Conservation (phyloP, 2,329 filamentous ascomycete species). For the Shiraia bambusicola region DNA sequence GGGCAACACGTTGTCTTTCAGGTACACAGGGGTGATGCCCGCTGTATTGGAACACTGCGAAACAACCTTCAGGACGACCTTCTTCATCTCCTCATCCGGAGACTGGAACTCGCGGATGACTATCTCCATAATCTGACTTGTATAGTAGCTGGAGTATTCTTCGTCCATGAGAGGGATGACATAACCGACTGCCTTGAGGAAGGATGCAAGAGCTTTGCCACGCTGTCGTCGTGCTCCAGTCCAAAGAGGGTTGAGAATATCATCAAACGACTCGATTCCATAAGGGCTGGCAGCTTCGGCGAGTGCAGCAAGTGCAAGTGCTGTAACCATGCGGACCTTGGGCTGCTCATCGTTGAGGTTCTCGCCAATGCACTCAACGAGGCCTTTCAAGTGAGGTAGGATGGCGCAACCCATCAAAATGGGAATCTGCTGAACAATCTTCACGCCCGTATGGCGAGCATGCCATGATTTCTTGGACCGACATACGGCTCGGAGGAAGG, state of each 20-base stretch:
- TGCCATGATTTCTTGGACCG: slow-evolving; percentile 99
- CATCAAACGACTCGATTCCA: slow-evolving; percentile 98
- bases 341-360: slow-evolving; percentile 97
- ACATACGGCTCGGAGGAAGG: slow-evolving; percentile 93
- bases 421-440: slow-evolving; percentile 98
- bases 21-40: slow-evolving; percentile 89
- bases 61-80: slow-evolving; percentile 95
- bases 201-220: slow-evolving; percentile 92
- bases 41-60: slow-evolving; percentile 94
- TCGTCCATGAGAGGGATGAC: slow-evolving; percentile 99
- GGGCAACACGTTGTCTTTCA: slow-evolving; percentile 91
- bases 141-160: slow-evolving; percentile 99
- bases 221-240: slow-evolving; percentile 94
- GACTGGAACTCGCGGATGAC: slow-evolving; percentile 93
- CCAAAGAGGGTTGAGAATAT: slow-evolving; percentile 96
- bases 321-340: slow-evolving; percentile 95
- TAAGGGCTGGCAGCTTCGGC: slow-evolving; percentile 97
- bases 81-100: slow-evolving; percentile 99
- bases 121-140: slow-evolving; percentile 98
- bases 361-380: slow-evolving; percentile 94
- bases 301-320: slow-evolving; percentile 88
- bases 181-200: slow-evolving; percentile 95
- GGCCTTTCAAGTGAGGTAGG: slow-evolving; percentile 87
- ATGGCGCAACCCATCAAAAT: slow-evolving; percentile 99
- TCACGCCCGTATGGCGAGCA: slow-evolving; percentile 94